A percentile compares a stretch with the other conserved stretches of the same genome.
Evolutionary conservation across 1,139 yeast species (phyloP).

Genomic region (Schwanniomyces etchellsii): DNA sequence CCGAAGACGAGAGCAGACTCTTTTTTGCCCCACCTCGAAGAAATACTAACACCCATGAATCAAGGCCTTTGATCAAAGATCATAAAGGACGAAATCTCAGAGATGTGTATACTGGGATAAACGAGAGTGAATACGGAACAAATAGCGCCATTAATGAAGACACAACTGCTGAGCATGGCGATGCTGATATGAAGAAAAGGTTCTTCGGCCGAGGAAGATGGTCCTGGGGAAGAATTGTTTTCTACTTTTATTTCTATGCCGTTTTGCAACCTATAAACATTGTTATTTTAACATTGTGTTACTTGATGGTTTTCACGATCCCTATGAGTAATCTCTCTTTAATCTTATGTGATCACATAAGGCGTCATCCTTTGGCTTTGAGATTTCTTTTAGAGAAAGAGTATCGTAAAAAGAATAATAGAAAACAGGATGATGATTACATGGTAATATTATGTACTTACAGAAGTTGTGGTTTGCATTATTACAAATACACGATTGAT

Average conservation of each 20-base stretch:
- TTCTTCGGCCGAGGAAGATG: constrained; percentile 91
- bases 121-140: constrained; percentile 10
- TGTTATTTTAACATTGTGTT: constrained; percentile 55
- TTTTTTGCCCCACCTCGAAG: constrained; percentile 66
- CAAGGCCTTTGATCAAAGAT: constrained; percentile 37
- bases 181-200: constrained; percentile 44
- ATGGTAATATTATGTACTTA: constrained; percentile 72
- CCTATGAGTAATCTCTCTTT: constrained; percentile 81
- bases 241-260: constrained; percentile 67
- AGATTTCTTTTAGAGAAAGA: constrained; percentile 58
- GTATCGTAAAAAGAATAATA: constrained; percentile 19
- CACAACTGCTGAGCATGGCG: constrained; percentile 5
- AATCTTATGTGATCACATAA: constrained; percentile 63
- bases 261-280: constrained; percentile 64
- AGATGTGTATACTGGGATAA: constrained; percentile 34
- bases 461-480: constrained; percentile 86
- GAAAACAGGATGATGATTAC: constrained; percentile 26
- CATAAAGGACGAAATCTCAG: constrained; percentile 39
- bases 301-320: constrained; percentile 83
- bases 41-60: constrained; percentile 29
- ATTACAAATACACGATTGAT: constrained; percentile 91
- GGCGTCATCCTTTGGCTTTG: constrained; percentile 87
- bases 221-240: constrained; percentile 78
- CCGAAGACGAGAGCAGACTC: constrained; percentile 64
- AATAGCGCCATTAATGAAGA: constrained; percentile 2